These are phyloP conservation scores for Sambucus nigra DNA, from an alignment of 129 eudicot species.

Conservation along the genomic window DNA sequence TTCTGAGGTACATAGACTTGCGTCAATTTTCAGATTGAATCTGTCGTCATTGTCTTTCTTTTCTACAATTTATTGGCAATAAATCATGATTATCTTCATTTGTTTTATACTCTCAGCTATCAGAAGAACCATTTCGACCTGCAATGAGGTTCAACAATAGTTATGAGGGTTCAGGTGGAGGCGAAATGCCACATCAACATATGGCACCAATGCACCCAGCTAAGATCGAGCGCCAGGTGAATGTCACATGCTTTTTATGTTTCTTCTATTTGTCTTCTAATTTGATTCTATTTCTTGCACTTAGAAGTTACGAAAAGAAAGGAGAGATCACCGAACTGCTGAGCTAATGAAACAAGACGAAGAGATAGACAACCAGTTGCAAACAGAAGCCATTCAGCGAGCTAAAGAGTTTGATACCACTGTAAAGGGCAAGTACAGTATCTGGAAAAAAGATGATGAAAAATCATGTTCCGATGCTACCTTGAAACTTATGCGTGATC, in stretches of 20 bases:
- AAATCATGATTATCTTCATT: neutral
- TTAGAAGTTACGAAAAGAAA: conserved; percentile 67
- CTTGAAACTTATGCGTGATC: conserved; percentile 73
- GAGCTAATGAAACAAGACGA: conserved; percentile 54
- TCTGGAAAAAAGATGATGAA: conserved; percentile 94
- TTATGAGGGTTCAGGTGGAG: conserved; percentile 22
- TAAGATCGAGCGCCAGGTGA: conserved; percentile 77
- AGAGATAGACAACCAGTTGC: conserved; percentile 49
- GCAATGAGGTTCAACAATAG: conserved; percentile 18
- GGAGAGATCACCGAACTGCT: conserved; percentile 72
- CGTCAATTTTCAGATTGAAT: neutral
- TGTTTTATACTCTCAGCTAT: conserved; percentile 23
- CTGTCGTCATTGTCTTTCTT: neutral
- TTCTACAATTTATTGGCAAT: too few species aligned
- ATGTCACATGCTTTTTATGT: conserved; percentile 5
- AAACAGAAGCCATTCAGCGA: conserved; percentile 71
- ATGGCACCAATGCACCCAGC: conserved; percentile 44
- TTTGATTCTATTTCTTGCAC: conserved; percentile 9
- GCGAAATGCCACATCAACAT: conserved; percentile 23
- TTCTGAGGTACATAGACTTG: conserved; percentile 30
- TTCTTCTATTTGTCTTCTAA: conserved; percentile 1
- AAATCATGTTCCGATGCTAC: conserved; percentile 86
- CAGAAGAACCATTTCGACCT: conserved; percentile 24
- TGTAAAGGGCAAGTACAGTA: conserved; percentile 60
- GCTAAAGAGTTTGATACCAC: conserved; percentile 64